Base-by-base conservation (phyloP, 495 filamentous ascomycete genomes). In the Margaritispora aquatica region DNA sequence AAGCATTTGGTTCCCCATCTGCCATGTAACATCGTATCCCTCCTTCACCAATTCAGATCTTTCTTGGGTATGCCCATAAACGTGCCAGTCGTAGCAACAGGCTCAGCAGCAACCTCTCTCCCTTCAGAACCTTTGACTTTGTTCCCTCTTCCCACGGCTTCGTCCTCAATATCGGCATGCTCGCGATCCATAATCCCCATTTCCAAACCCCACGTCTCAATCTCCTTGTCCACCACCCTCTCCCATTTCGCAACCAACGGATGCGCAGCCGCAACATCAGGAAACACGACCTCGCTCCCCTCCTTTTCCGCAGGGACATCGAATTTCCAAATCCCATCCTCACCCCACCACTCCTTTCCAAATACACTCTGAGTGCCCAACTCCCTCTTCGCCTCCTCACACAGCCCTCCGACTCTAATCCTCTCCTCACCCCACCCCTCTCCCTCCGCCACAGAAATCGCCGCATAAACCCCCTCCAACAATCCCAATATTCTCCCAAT, bases 401-500 rank as follows among this genome's bases (percentile, higher is more conserved):
- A 70, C 23, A 89, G 58, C 15, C 44, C 46, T 7, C 70, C 67
- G 0, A 82, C 48, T 51, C 72, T 60, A 48, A 72, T 63, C 34
- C 65, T 63, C 61, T 60, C 68, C 22, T 52, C 67, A 26, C 66
- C 63, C 54, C 57, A 49, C 55, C 66, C 66, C 51, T 67, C 60
- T 10, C 62, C 66, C 26, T 29, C 60, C 4, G 13, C 52, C 17
- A 4, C 19, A 8, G 31, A 48, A 26, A 74, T 44, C 29, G 77
- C 67, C 64, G 73, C 68, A 51, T 68, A 63, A 19, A 93, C 55
- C 0, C 87, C 88, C 67, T 93, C 87, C 20, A 95, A 60, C 8
- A 86, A 73, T 0, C 91, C 91, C 3, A 94, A 69, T 17, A 91
- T 66, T 27, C 79, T 82, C 0, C 92, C 92, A 0, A 83, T 86